Evolutionary conservation across 495 filamentous ascomycete species (phyloP), one percentile per base, ranked within the genome.

Genomic region (Trichoderma erinaceum): DNA sequence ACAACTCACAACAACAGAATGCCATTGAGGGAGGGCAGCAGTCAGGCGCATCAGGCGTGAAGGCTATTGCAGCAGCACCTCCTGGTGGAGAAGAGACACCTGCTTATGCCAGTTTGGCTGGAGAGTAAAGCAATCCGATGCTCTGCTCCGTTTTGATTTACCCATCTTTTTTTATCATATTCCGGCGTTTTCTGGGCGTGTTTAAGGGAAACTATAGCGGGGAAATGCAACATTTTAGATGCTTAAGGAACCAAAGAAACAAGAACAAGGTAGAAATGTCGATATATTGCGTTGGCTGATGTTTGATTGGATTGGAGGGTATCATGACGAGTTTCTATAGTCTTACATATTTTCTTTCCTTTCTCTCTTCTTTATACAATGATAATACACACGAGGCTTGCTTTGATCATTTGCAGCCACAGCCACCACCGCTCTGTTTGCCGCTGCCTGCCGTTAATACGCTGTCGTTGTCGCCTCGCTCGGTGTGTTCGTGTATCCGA

Each of bases 401-500:
- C 63, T n/a, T n/a, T n/a, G 35, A 21, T 65, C 35, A 65, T 2
- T 32, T 65, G 35, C 63, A 44, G 35, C 63, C 63, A 50, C 65
- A 66, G 43, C 65, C 41, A 25, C 65, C 65, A 32, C 41, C 43
- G 16, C 29, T 58, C 66, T 35, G 32, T 35, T 58, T 67, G 38
- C 41, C 58, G 1, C 35, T 68, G 27, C 66, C 58, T 32, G 67
- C 67, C 23, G 35, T 68, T 77, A 92, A 93, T 71, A 96, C 85
- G 8, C 88, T 90, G 67, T 96, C 91, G 73, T 99, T 99, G 80
- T 97, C 91, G 38, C 93, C 92, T 43, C 91, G 83, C 77, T 98
- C 95, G 58, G 90, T 99, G 67, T 93, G 81, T 64, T 96, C 86
- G 76, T 97, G 95, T 73, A 99, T 97, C 18, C 86, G 82, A 65